Evolutionary conservation across 106 monocot genomes (phyloP).

Genomic region (Dendrobium nobile): DNA sequence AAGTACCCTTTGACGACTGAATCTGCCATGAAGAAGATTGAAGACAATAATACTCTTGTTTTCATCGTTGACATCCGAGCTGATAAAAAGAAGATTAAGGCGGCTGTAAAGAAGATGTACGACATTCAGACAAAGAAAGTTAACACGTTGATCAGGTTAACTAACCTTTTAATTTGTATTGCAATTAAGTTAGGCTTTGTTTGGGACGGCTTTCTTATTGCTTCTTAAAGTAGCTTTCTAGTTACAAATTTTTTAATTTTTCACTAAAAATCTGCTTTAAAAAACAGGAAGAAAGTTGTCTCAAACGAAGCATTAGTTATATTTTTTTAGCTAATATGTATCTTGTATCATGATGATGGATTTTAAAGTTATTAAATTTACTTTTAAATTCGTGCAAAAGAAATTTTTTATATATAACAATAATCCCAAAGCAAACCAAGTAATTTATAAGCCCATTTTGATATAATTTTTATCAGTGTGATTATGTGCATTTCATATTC

Average conservation of each 20-base stretch:
- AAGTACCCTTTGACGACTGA: constrained; percentile 40
- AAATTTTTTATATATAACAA: too few relatives aligned
- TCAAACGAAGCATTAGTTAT: not conserved
- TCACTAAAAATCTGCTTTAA: too few relatives aligned
- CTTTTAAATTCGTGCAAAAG: too few relatives aligned
- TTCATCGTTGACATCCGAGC: constrained; percentile 49
- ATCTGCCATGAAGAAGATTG: constrained; percentile 46
- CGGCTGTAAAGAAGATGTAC: constrained; percentile 39
- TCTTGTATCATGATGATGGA: not conserved
- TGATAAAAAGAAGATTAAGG: constrained; percentile 51
- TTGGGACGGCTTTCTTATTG: too few relatives aligned
- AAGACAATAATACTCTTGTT: constrained; percentile 47
- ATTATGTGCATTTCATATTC: not conserved
- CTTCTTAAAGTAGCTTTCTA: too few relatives aligned
- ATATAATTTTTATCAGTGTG: not conserved
- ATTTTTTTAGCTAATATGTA: not conserved
- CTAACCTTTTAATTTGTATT: not conserved
- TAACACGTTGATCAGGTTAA: constrained; percentile 30
- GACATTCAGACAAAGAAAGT: constrained; percentile 31
- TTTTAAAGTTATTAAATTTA: not conserved
- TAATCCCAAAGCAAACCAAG: too few relatives aligned
- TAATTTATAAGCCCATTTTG: too few relatives aligned
- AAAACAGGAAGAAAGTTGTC: too few relatives aligned
- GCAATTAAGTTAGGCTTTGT: too few relatives aligned
- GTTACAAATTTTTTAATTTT: too few relatives aligned